Evolutionary conservation across 257 asterid species (phyloP).

Genomic region (Solanum tarijense): DNA sequence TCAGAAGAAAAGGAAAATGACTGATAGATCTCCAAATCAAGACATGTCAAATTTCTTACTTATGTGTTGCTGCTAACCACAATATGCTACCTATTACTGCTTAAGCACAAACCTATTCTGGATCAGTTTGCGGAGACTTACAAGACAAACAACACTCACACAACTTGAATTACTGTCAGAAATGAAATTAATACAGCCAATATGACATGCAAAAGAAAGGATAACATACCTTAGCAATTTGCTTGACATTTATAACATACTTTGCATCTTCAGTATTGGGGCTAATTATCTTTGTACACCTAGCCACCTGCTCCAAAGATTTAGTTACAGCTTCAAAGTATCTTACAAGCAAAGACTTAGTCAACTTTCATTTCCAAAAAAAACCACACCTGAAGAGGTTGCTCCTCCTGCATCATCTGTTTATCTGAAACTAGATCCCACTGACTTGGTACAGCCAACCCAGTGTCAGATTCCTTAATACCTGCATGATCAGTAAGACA

Average conservation of each 20-base stretch:
- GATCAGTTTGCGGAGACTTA: neutral
- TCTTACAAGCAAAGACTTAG: neutral
- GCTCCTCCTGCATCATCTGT: constrained; percentile 99
- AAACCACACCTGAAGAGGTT: constrained; percentile 70
- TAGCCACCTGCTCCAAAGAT: constrained; percentile 51
- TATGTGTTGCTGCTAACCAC: neutral
- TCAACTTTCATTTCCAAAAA: neutral
- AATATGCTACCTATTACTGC: neutral
- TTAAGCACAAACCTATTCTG: neutral
- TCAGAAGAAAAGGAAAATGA: neutral
- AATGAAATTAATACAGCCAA: neutral
- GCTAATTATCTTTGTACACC: constrained; percentile 85
- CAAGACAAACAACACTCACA: neutral
- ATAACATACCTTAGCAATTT: constrained; percentile 47
- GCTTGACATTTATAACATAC: constrained; percentile 67
- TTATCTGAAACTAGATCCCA: constrained; percentile 99
- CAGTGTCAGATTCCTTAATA: constrained; percentile 92
- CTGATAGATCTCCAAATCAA: neutral
- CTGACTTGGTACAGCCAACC: constrained; percentile 96
- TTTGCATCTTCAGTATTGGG: constrained; percentile 82
- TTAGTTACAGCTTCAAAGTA: neutral
- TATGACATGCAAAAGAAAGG: neutral
- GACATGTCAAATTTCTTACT: neutral
- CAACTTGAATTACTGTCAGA: neutral
- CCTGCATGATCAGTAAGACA: constrained; percentile 24